phyloP scores from a whole-genome alignment of 2,329 filamentous ascomycete species.

The Colletotrichum musae region DNA sequence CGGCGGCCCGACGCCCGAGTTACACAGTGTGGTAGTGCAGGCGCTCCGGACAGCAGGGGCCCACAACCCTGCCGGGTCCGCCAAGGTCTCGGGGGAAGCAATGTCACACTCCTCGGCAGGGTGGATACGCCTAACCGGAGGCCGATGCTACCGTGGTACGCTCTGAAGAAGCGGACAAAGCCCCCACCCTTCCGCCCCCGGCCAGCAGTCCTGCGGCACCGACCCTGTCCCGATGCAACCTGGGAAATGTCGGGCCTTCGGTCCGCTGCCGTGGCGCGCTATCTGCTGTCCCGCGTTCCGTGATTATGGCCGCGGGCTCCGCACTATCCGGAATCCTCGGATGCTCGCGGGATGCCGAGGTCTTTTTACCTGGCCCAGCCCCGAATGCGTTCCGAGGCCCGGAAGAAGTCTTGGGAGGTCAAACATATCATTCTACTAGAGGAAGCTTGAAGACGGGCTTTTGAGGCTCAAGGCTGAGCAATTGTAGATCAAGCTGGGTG shows the following conservation, averaged over 20 bases:
- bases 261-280: constrained; percentile 23
- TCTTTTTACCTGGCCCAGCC: not conserved
- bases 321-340: constrained; percentile 9
- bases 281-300: constrained; percentile 1
- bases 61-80: not conserved
- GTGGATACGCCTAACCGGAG: constrained; percentile 10
- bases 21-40: too few species aligned
- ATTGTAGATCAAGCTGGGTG: too few species aligned
- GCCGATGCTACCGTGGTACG: constrained; percentile 15
- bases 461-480: too few species aligned
- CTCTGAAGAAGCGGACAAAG: not conserved
- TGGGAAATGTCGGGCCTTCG: constrained; percentile 30
- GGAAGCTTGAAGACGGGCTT: too few species aligned
- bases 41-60: too few species aligned
- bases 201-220: constrained; percentile 5
- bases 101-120: constrained; percentile 11
- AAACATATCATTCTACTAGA: too few species aligned
- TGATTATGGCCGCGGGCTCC: constrained; percentile 26
- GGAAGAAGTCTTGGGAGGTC: too few species aligned
- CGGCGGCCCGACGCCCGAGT: too few species aligned
- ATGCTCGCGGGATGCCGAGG: not conserved
- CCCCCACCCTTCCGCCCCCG: not conserved
- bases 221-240: constrained; percentile 6
- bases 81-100: not conserved
- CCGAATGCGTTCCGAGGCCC: too few species aligned